Conservation (phyloP, 1,284 basidiomycete genomes). For the Melampsora americana region DNA sequence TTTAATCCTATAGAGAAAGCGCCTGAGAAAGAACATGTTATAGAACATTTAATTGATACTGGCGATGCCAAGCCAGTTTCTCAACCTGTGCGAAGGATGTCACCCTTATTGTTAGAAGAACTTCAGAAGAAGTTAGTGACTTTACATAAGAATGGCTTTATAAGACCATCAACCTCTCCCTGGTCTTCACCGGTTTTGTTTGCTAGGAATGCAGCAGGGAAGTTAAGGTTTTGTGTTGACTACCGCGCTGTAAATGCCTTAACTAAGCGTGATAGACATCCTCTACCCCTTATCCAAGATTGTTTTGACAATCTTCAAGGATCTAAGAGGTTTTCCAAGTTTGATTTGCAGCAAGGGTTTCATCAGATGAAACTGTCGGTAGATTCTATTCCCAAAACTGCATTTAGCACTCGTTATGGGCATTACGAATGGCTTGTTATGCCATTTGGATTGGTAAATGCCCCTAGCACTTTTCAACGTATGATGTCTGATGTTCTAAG, state of each 20-base stretch:
- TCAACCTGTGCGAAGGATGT: slow-evolving; percentile 1
- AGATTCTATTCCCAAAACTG: neutral
- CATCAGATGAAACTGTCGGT: slow-evolving; percentile 4
- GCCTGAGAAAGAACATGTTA: neutral
- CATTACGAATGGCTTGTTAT: too few relatives aligned
- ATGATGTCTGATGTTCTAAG: slow-evolving; percentile 13
- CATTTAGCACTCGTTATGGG: slow-evolving; percentile 9
- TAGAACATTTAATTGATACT: neutral
- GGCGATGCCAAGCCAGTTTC: neutral
- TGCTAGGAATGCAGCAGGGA: neutral
- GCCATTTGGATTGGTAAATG: slow-evolving; percentile 17
- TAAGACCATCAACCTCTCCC: neutral
- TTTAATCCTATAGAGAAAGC: neutral
- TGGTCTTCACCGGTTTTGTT: slow-evolving; percentile 7
- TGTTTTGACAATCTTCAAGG: slow-evolving; percentile 6
- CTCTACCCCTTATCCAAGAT: slow-evolving; percentile 24
- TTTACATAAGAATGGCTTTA: neutral
- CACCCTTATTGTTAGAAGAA: neutral
- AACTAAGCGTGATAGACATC: slow-evolving; percentile 13
- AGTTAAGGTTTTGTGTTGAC: neutral
- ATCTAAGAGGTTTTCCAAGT: slow-evolving; percentile 8
- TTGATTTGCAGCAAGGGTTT: slow-evolving; percentile 26
- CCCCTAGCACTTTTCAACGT: slow-evolving; percentile 11
- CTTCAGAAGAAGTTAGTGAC: neutral
- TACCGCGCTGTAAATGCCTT: slow-evolving; percentile 10